Conservation (phyloP, 768 basidiomycete genomes). For the Hericium coralloides region DNA sequence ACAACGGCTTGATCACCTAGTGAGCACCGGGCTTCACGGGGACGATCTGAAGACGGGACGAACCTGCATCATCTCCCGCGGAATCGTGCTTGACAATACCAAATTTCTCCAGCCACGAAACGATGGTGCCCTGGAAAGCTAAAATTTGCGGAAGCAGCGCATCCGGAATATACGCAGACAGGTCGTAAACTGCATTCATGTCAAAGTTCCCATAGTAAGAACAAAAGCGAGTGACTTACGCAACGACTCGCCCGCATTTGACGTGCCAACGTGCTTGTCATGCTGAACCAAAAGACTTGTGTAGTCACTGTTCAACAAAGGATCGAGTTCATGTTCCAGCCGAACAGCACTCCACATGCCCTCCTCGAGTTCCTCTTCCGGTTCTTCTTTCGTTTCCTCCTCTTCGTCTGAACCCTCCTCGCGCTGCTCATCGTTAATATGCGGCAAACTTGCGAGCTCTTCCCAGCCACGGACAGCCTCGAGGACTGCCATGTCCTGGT, state of each 20-base stretch:
- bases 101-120: conserved; percentile 54
- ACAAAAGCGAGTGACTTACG: conserved; percentile 37
- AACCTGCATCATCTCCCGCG: conserved; percentile 33
- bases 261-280: conserved; percentile 53
- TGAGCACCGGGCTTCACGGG: not conserved
- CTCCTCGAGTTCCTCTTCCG: conserved; percentile 39
- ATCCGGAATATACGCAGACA: conserved; percentile 83
- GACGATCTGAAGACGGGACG: not conserved
- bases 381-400: conserved; percentile 17
- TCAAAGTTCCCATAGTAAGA: not conserved
- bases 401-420: conserved; percentile 28
- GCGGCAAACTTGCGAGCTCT: conserved; percentile 57
- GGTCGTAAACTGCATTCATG: conserved; percentile 54
- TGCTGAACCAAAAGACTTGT: conserved; percentile 69
- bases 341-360: conserved; percentile 51
- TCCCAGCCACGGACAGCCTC: conserved; percentile 96
- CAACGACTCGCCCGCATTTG: conserved; percentile 25
- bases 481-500: conserved; percentile 98
- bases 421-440: conserved; percentile 61
- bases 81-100: conserved; percentile 42
- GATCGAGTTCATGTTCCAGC: conserved; percentile 49
- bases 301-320: conserved; percentile 56
- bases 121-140: conserved; percentile 45
- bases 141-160: conserved; percentile 67
- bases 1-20: conserved; percentile 35